These are phyloP conservation scores for Cyathus striatus DNA, from an alignment of 768 basidiomycete species.

Conservation along the genomic window DNA sequence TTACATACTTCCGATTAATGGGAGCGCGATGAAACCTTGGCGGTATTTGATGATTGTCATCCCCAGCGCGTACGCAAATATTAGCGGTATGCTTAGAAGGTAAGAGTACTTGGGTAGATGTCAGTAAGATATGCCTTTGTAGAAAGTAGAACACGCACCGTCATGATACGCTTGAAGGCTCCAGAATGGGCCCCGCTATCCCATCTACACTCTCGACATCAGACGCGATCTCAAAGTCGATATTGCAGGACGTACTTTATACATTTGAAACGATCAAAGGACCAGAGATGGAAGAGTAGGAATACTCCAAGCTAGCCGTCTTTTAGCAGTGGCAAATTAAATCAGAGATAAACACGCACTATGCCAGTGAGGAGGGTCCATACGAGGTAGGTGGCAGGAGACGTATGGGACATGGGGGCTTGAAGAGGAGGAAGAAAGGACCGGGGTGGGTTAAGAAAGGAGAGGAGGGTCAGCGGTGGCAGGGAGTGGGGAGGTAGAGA, in stretches of 20 bases:
- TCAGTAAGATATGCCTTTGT: background rate
- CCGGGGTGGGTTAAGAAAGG: no score
- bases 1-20: slow-evolving; percentile 45
- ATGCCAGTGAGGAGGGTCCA: slow-evolving; percentile 53
- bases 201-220: slow-evolving; percentile 45
- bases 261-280: slow-evolving; percentile 75
- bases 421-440: background rate
- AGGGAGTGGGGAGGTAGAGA: background rate
- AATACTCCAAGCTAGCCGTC: slow-evolving; percentile 62
- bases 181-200: slow-evolving; percentile 60
- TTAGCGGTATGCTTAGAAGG: slow-evolving; percentile 54
- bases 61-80: slow-evolving; percentile 54
- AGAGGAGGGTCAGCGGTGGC: background rate
- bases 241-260: slow-evolving; percentile 39
- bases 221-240: background rate
- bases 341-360: slow-evolving; percentile 29
- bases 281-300: slow-evolving; percentile 71
- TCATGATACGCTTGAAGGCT: slow-evolving; percentile 86
- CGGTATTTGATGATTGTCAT: slow-evolving; percentile 70
- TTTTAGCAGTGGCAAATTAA: background rate
- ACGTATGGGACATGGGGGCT: slow-evolving; percentile 52
- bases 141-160: slow-evolving; percentile 38
- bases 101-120: slow-evolving; percentile 55
- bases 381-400: slow-evolving; percentile 54
- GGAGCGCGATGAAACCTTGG: slow-evolving; percentile 52